A percentile compares a stretch with the other conserved stretches of the same genome.
Evolutionary conservation across 352 stramenopile species (phyloP).

Genomic region (Globisporangium echinulatum): DNA sequence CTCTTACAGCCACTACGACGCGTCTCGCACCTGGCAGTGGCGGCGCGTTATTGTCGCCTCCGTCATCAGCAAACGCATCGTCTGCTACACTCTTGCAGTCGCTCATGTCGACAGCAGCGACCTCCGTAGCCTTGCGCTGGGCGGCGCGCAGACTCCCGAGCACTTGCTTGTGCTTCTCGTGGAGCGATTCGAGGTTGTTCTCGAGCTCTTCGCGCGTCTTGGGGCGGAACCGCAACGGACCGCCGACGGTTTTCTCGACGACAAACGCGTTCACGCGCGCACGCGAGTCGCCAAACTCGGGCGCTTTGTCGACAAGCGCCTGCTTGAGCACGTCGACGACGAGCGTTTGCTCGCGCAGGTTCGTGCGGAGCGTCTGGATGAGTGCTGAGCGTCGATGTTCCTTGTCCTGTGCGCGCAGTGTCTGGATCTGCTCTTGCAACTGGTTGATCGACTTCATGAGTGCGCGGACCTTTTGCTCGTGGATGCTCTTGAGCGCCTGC

Average conservation of each 20-base stretch:
- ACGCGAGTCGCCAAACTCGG: constrained; percentile 55
- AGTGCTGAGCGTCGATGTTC: constrained; percentile 81
- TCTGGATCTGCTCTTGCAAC: constrained; percentile 68
- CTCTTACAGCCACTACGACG: too few species aligned
- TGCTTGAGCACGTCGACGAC: constrained; percentile 84
- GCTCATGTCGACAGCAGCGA: neutral
- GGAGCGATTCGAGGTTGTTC: constrained; percentile 65
- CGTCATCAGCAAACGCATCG: constrained; percentile 7
- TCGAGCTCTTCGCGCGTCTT: constrained; percentile 85
- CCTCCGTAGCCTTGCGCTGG: constrained; percentile 11
- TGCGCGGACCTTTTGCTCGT: constrained; percentile 72
- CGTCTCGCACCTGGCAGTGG: constrained; percentile 2
- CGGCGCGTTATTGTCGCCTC: neutral
- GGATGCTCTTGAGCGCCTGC: constrained; percentile 55
- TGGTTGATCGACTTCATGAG: constrained; percentile 85
- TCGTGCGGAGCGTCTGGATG: constrained; percentile 75
- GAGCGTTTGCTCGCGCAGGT: constrained; percentile 77
- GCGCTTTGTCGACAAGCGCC: constrained; percentile 49
- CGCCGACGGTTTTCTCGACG: constrained; percentile 71
- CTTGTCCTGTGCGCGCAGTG: constrained; percentile 75
- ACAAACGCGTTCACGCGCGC: constrained; percentile 84
- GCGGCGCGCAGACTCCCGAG: constrained; percentile 58
- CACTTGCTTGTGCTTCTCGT: constrained; percentile 63
- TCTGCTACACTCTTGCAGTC: constrained; percentile 1
- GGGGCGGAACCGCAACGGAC: constrained; percentile 71